A percentile compares a stretch with the other conserved stretches of the same genome.
Evolutionary conservation across 768 basidiomycete species (phyloP).

Genomic region (Clitopilus hobsonii): DNA sequence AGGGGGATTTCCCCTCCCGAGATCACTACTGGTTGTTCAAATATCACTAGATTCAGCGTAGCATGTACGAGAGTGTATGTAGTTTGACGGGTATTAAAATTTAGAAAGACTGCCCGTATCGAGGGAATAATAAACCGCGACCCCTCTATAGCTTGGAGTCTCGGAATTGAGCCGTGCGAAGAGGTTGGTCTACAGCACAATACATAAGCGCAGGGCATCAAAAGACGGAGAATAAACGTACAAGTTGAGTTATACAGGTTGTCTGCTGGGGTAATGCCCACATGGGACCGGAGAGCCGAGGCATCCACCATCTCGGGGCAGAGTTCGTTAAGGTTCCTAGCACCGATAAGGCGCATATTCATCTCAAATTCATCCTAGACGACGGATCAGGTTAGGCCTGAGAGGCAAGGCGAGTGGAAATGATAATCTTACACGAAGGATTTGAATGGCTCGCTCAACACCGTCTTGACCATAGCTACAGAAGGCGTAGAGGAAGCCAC

Average conservation of each 20-base stretch:
- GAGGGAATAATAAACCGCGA: not conserved
- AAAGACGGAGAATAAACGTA: constrained; percentile 13
- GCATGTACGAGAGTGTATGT: not conserved
- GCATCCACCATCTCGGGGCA: constrained; percentile 87
- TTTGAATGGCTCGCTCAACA: constrained; percentile 76
- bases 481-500: constrained; percentile 84
- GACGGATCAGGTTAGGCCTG: not conserved
- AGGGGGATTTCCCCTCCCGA: constrained; percentile 29
- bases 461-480: constrained; percentile 87
- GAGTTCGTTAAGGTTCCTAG: constrained; percentile 70
- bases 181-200: constrained; percentile 20
- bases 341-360: constrained; percentile 91
- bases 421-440: constrained; percentile 50
- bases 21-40: constrained; percentile 38
- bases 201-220: not conserved
- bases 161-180: constrained; percentile 20
- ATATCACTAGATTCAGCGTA: constrained; percentile 12
- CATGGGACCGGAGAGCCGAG: constrained; percentile 19
- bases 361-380: constrained; percentile 95
- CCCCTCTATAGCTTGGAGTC: constrained; percentile 3
- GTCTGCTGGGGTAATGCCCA: constrained; percentile 20
- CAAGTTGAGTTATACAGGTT: constrained; percentile 25
- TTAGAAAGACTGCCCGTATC: too few species aligned
- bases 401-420: not conserved
- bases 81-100: not conserved